Evolutionary conservation across 805 yeast genomes (phyloP).

Genomic region (Kregervanrija fluxuum): DNA sequence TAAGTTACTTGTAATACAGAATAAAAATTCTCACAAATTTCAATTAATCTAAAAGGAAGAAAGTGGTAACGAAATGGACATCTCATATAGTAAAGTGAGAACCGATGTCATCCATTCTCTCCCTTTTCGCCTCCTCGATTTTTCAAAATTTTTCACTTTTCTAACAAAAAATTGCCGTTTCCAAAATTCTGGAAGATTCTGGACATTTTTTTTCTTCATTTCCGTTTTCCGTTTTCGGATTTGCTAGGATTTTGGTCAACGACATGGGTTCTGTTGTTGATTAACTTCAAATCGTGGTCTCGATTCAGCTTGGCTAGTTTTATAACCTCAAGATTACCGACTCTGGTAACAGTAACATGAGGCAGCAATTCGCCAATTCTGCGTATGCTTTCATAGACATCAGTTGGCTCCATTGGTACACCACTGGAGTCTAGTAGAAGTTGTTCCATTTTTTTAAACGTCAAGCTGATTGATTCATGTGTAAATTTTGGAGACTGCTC

Average conservation of each 20-base stretch:
- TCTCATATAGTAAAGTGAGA: background rate
- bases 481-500: constrained; percentile 16
- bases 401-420: constrained; percentile 13
- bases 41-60: background rate
- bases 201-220: background rate
- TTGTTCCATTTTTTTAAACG: constrained; percentile 11
- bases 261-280: background rate
- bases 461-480: constrained; percentile 6
- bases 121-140: background rate
- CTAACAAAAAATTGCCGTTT: background rate
- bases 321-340: constrained; percentile 16
- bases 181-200: background rate
- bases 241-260: background rate
- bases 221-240: background rate
- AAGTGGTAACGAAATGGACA: constrained; percentile 6
- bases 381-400: constrained; percentile 10
- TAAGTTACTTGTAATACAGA: no score
- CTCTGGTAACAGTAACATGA: constrained; percentile 9
- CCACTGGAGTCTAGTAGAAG: constrained; percentile 16
- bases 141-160: background rate
- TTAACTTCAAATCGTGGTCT: constrained; percentile 9
- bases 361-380: constrained; percentile 7
- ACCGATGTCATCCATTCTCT: background rate
- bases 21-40: no score
- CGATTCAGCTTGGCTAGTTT: constrained; percentile 15